These are phyloP conservation scores for Asclepias syriaca DNA, from an alignment of 257 asterid genomes.

Conservation along the genomic window DNA sequence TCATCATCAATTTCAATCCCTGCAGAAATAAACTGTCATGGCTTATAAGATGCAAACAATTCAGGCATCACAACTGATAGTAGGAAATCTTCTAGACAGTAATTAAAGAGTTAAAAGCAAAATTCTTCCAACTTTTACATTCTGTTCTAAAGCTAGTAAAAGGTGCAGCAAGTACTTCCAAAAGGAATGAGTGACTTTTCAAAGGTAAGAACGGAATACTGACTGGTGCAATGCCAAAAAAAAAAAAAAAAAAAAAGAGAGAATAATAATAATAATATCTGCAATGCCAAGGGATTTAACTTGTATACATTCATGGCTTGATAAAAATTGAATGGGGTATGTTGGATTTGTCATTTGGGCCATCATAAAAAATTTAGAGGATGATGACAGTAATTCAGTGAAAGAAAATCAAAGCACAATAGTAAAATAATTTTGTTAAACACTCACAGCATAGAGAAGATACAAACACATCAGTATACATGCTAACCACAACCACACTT, in stretches of 20 bases:
- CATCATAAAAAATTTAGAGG: not conserved
- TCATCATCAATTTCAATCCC: slow-evolving; percentile 89
- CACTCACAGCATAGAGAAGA: not conserved
- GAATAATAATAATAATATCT: not conserved
- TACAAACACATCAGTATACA: not conserved
- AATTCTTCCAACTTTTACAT: not conserved
- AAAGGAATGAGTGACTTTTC: not conserved
- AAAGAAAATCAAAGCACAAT: not conserved
- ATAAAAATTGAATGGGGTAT: not conserved
- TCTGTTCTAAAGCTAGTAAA: not conserved
- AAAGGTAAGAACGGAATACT: not conserved
- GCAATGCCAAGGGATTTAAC: not conserved
- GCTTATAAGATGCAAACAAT: slow-evolving; percentile 54
- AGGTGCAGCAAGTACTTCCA: not conserved
- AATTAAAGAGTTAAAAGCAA: slow-evolving; percentile 2
- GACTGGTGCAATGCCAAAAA: not conserved
- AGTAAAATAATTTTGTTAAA: not conserved
- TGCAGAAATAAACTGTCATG: slow-evolving; percentile 68
- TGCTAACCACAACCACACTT: not conserved
- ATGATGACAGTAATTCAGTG: not conserved
- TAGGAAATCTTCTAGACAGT: not conserved
- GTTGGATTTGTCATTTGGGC: not conserved
- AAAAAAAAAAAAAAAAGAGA: not conserved
- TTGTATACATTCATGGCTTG: not conserved
- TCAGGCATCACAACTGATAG: slow-evolving; percentile 9